Conservation (phyloP, 495 filamentous ascomycete genomes). For the Neurospora sp. region DNA sequence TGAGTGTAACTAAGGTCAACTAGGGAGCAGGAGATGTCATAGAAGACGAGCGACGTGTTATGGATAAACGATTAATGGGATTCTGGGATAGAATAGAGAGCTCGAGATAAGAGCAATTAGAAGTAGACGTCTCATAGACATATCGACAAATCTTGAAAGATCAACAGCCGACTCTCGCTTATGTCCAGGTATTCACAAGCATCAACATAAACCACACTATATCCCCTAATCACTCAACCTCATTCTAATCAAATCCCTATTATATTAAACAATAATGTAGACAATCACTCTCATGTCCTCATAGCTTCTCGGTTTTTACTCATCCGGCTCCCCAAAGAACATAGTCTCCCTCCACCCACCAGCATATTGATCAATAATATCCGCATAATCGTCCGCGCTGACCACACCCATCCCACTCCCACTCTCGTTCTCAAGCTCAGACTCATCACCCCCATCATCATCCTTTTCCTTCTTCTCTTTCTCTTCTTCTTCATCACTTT, state of each 20-base stretch:
- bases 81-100: neutral
- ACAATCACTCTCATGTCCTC: no score
- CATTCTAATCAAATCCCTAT: no score
- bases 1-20: slow-evolving; percentile 36
- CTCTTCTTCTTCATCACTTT: neutral
- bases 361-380: neutral
- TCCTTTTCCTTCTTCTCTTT: neutral
- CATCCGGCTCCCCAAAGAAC: neutral
- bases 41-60: neutral
- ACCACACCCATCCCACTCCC: neutral
- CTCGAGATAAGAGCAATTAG: neutral
- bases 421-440: neutral
- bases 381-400: neutral
- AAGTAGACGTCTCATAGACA: neutral
- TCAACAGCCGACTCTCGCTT: neutral
- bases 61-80: neutral
- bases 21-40: neutral
- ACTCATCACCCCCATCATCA: neutral
- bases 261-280: no score
- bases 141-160: neutral
- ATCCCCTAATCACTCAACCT: no score
- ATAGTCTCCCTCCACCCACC: neutral
- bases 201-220: no score
- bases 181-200: no score
- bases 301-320: no score